Conservation (phyloP, 345 rosid genomes). For the Pistacia atlantica region DNA sequence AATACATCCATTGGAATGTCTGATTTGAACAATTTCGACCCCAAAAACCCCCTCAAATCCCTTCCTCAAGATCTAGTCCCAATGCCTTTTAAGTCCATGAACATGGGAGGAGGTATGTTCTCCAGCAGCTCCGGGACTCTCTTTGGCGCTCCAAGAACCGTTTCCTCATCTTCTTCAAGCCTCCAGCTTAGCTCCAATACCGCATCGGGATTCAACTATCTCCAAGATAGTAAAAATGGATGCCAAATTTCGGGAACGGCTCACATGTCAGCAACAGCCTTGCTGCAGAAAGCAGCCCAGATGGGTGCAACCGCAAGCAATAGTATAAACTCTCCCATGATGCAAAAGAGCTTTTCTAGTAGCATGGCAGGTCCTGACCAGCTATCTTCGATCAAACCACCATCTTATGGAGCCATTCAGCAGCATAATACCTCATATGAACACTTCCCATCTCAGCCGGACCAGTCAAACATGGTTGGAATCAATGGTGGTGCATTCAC, state of each 20-base stretch:
- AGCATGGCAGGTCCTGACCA: conserved; percentile 51
- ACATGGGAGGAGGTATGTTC: conserved; percentile 55
- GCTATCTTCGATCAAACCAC: conserved; percentile 32
- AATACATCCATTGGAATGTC: conserved; percentile 35
- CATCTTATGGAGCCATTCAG: conserved; percentile 26
- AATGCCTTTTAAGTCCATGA: conserved; percentile 54
- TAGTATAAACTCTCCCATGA: conserved; percentile 63
- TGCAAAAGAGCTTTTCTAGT: conserved; percentile 60
- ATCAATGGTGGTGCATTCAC: conserved; percentile 36
- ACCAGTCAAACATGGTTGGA: conserved; percentile 39
- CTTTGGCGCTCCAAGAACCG: conserved; percentile 45
- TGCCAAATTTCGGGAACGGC: conserved; percentile 37
- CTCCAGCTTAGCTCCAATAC: conserved; percentile 57
- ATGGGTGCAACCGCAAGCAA: conserved; percentile 74
- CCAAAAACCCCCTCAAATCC: conserved; percentile 51
- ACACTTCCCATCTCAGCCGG: conserved; percentile 24
- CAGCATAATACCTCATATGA: conserved; percentile 32
- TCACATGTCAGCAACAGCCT: conserved; percentile 73
- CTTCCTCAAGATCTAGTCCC: conserved; percentile 55
- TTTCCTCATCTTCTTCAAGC: conserved; percentile 50
- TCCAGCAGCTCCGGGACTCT: conserved; percentile 53
- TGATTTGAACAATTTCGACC: conserved; percentile 45
- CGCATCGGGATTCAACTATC: conserved; percentile 47
- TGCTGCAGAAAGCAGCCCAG: conserved; percentile 69
- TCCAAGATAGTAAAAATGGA: conserved; percentile 47